Percentiles rank a stretch among this genome's conserved stretches.
Conservation (phyloP, 805 yeast genomes). For the Naumovozyma dairenensis region DNA sequence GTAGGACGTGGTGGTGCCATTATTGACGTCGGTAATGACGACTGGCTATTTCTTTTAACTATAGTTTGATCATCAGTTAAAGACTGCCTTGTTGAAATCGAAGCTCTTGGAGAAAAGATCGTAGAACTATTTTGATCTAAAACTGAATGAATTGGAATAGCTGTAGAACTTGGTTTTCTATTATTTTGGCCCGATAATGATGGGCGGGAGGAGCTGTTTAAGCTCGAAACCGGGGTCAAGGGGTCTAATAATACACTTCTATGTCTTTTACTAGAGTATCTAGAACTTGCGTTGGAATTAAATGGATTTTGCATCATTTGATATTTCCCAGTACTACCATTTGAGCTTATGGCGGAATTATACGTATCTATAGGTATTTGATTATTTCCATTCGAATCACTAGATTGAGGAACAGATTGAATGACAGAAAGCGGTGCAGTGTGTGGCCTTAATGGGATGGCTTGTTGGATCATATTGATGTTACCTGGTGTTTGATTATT, state of each 20-base stretch:
- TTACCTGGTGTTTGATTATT: no score
- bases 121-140: no score
- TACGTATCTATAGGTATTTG: no score
- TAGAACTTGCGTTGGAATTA: conserved; percentile 4
- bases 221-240: conserved; percentile 1
- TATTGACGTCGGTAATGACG: background rate
- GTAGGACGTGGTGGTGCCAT: background rate
- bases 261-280: background rate
- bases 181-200: no score
- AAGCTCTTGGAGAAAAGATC: no score
- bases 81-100: no score
- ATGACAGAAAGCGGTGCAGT: background rate
- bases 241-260: conserved; percentile 13
- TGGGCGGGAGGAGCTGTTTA: no score
- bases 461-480: conserved; percentile 5
- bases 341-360: no score
- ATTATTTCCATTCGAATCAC: no score
- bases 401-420: conserved; percentile 5
- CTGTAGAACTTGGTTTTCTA: no score
- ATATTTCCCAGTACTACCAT: background rate
- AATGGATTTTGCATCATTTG: conserved; percentile 19
- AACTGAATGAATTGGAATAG: no score
- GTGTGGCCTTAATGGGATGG: background rate
- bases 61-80: no score
- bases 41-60: background rate